Conservation (phyloP, 768 basidiomycete genomes). For the Lactarius evosmus region DNA sequence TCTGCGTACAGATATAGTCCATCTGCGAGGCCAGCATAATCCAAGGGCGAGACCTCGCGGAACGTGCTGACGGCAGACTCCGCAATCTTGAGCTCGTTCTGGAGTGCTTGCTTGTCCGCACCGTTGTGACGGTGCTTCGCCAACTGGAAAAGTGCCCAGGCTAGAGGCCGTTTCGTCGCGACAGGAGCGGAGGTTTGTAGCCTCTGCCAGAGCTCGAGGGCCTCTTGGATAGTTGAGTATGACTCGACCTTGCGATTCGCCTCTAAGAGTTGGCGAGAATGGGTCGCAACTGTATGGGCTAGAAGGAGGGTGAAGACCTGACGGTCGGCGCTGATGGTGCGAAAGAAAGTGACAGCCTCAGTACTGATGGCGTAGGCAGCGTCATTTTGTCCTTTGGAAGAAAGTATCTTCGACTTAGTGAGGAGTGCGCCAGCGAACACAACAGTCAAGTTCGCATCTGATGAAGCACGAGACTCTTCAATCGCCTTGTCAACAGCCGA, state of each 20-base stretch:
- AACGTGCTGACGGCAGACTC: constrained; percentile 10
- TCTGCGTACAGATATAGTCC: constrained; percentile 9
- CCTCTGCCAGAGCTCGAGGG: constrained; percentile 10
- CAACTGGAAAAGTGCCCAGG: constrained; percentile 1
- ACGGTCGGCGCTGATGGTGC: not conserved
- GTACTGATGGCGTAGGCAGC: not conserved
- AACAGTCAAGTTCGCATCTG: not conserved
- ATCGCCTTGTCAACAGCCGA: constrained; percentile 4
- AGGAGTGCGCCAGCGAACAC: constrained; percentile 13
- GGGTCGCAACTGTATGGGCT: constrained; percentile 3
- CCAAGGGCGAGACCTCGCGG: constrained; percentile 7
- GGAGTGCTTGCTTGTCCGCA: not conserved
- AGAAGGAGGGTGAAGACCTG: constrained; percentile 14
- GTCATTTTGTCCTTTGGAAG: constrained; percentile 10
- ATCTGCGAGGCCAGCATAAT: constrained; percentile 14
- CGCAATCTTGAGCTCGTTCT: constrained; percentile 1
- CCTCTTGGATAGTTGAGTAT: not conserved
- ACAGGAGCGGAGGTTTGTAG: not conserved
- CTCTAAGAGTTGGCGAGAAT: constrained; percentile 10
- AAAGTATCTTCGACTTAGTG: constrained; percentile 14
- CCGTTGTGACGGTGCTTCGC: constrained; percentile 8
- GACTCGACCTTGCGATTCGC: constrained; percentile 11
- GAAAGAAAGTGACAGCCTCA: constrained; percentile 7
- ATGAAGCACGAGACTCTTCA: not conserved
- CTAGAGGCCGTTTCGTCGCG: constrained; percentile 2